A percentile compares a stretch with the other conserved stretches of the same genome.
Conservation (phyloP, 768 basidiomycete genomes). For the Tremella fuciformis region DNA sequence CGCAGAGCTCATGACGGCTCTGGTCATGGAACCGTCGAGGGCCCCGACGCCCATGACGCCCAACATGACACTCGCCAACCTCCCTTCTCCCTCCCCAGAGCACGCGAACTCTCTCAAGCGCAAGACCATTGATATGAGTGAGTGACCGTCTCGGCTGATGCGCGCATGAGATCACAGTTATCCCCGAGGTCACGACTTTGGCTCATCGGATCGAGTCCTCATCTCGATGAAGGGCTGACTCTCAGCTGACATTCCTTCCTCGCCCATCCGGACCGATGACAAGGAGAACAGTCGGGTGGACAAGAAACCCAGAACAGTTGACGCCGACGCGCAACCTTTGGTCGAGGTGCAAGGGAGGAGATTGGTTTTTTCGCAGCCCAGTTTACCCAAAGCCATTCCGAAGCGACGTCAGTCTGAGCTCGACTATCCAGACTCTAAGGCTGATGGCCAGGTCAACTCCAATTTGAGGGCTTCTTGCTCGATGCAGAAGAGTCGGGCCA, state of each 20-base stretch:
- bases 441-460: conserved; percentile 20
- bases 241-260: background rate
- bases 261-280: background rate
- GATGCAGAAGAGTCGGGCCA: conserved; percentile 33
- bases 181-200: too few relatives aligned
- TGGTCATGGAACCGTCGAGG: background rate
- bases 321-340: conserved; percentile 5
- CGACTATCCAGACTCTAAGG: background rate
- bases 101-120: background rate
- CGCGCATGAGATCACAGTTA: too few relatives aligned
- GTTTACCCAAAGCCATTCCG: conserved; percentile 3
- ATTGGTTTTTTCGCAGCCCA: conserved; percentile 30
- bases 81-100: background rate
- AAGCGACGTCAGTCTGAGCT: background rate
- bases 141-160: background rate
- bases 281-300: conserved; percentile 1
- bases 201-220: background rate
- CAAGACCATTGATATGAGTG: background rate
- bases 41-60: conserved; percentile 4
- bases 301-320: background rate
- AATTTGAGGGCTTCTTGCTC: conserved; percentile 27
- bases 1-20: too few relatives aligned
- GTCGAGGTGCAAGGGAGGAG: conserved; percentile 35
- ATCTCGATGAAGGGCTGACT: too few relatives aligned
- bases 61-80: conserved; percentile 1